Percentiles rank a stretch among this genome's conserved stretches.
Evolutionary conservation across 345 rosid species (phyloP).

Genomic region (Microcos paniculata): DNA sequence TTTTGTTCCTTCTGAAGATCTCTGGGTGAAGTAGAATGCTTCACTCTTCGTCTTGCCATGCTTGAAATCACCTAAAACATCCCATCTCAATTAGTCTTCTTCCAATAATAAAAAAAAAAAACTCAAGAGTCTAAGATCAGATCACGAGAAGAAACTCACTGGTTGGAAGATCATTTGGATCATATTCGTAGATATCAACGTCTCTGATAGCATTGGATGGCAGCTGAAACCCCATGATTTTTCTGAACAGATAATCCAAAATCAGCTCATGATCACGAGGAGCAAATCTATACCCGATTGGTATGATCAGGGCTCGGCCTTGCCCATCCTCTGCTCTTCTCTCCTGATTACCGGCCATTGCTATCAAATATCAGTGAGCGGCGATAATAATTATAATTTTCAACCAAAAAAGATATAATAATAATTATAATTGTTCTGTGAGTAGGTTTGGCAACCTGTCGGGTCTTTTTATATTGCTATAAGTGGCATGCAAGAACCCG

Average conservation of each 20-base stretch:
- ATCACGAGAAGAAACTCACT: not conserved
- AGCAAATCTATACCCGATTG: not conserved
- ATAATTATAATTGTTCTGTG: too few relatives aligned
- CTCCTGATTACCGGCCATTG: too few relatives aligned
- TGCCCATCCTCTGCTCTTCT: not conserved
- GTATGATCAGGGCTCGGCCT: not conserved
- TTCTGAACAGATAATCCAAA: not conserved
- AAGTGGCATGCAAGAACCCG: too few relatives aligned
- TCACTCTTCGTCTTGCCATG: not conserved
- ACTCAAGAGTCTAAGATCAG: too few relatives aligned
- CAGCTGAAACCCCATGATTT: not conserved
- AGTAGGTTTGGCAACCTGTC: too few relatives aligned
- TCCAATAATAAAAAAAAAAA: not conserved
- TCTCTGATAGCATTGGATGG: not conserved
- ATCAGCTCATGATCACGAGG: not conserved
- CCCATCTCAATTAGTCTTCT: not conserved
- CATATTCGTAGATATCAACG: not conserved
- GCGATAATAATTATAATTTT: too few relatives aligned
- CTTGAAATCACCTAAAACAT: not conserved
- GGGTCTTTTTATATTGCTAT: too few relatives aligned
- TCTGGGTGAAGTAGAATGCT: not conserved
- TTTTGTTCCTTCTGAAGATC: not conserved
- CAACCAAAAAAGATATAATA: too few relatives aligned
- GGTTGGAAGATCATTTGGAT: not conserved
- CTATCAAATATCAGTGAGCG: too few relatives aligned